Conservation (phyloP, 75 land plant species). For the Pseudotsuga menziesii region DNA sequence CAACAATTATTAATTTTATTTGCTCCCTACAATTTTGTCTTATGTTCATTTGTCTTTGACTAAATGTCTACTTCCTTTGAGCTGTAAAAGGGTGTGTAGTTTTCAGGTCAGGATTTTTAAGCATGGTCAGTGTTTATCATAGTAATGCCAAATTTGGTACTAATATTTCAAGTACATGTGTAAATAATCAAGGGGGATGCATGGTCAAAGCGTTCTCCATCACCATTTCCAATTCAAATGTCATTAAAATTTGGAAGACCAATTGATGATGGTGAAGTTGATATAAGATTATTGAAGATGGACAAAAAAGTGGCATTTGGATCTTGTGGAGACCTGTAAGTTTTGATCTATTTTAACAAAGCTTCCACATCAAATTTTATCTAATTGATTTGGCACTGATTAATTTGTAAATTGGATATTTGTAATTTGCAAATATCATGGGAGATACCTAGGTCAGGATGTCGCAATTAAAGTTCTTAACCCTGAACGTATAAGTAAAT, state of each 20-base stretch:
- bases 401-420: background rate
- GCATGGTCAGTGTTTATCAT: background rate
- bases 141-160: background rate
- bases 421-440: slow-evolving; percentile 45
- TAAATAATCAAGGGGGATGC: slow-evolving; percentile 29
- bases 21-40: background rate
- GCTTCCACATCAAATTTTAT: background rate
- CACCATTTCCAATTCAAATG: slow-evolving; percentile 30
- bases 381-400: background rate
- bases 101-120: background rate
- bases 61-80: background rate
- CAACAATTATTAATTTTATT: background rate
- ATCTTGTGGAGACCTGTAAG: slow-evolving; percentile 94
- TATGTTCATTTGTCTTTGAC: background rate
- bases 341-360: background rate
- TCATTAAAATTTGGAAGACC: slow-evolving; percentile 12
- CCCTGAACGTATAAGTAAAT: slow-evolving; percentile 56
- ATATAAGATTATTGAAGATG: slow-evolving; percentile 58
- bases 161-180: background rate
- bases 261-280: slow-evolving; percentile 74
- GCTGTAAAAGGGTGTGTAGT: background rate
- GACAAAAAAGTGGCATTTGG: slow-evolving; percentile 80
- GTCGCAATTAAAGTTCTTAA: slow-evolving; percentile 75
- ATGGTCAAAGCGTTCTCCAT: slow-evolving; percentile 49
- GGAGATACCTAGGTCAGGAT: slow-evolving; percentile 67